A percentile compares a stretch with the other conserved stretches of the same genome.
Conservation (phyloP, 352 stramenopile genomes). For the Achlya hypogyna region DNA sequence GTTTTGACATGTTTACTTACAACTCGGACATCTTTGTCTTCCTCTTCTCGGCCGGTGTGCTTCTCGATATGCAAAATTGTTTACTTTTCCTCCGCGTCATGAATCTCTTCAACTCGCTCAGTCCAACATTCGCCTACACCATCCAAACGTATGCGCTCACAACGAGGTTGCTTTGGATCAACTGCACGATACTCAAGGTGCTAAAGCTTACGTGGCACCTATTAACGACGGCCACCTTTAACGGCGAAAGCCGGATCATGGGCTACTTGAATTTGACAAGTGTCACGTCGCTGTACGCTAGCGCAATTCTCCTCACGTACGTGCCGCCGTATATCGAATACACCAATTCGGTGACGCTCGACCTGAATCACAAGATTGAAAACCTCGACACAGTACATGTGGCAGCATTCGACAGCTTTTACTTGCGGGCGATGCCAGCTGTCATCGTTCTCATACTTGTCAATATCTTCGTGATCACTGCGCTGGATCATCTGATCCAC, state of each 20-base stretch:
- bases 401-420: constrained; percentile 12
- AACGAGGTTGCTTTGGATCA: constrained; percentile 8
- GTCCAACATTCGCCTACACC: neutral
- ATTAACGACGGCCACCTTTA: neutral
- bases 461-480: neutral
- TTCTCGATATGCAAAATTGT: constrained; percentile 6
- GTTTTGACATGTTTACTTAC: constrained; percentile 14
- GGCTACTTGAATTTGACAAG: constrained; percentile 8
- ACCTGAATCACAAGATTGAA: constrained; percentile 4
- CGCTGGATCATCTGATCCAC: neutral
- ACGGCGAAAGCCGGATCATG: constrained; percentile 11
- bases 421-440: neutral
- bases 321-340: constrained; percentile 9
- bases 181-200: constrained; percentile 4
- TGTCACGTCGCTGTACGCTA: neutral
- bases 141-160: neutral
- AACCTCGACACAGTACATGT: neutral
- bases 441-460: neutral
- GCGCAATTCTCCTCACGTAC: neutral
- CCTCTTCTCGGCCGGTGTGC: neutral
- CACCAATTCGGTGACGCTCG: neutral
- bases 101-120: neutral
- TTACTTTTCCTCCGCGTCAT: neutral
- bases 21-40: constrained; percentile 18
- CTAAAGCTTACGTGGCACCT: constrained; percentile 2